A percentile compares a stretch with the other conserved stretches of the same genome.
Evolutionary conservation across 225 moss, liverwort and hornwort species (phyloP).

Genomic region (Pseudisothecium myosuroides): DNA sequence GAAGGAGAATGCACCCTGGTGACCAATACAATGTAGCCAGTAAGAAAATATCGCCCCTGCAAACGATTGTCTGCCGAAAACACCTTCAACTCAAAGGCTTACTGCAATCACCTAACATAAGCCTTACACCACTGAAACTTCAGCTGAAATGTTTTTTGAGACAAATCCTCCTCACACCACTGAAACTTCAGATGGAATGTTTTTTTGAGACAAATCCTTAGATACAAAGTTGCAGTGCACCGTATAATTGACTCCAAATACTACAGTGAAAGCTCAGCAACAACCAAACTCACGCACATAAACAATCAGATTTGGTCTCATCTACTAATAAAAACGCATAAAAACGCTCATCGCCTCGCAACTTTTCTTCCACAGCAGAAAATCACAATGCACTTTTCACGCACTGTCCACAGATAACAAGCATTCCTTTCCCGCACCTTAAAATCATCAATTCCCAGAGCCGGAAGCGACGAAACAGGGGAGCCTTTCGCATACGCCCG

Average conservation of each 20-base stretch:
- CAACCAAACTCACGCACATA: neutral
- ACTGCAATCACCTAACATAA: neutral
- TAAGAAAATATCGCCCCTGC: neutral
- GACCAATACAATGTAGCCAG: neutral
- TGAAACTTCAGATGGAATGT: neutral
- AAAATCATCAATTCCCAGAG: constrained; percentile 62
- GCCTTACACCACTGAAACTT: neutral
- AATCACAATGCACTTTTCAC: neutral
- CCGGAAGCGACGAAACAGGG: constrained; percentile 41
- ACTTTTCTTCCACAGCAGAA: neutral
- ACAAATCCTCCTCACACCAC: neutral
- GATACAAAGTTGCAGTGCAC: neutral
- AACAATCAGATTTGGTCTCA: neutral
- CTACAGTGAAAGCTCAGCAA: neutral
- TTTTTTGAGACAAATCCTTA: neutral
- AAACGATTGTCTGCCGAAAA: neutral
- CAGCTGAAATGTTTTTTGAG: neutral
- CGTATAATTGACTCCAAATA: neutral
- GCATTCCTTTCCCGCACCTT: constrained; percentile 38
- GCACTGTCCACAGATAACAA: neutral
- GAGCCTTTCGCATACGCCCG: constrained; percentile 41
- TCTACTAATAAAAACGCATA: neutral
- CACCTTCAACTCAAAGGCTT: neutral
- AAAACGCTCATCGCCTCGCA: neutral
- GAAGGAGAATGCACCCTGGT: constrained; percentile 78